Percentiles rank a stretch among this genome's conserved stretches.
Conservation (phyloP, 2,329 filamentous ascomycete species). For the Penicillium sp. region DNA sequence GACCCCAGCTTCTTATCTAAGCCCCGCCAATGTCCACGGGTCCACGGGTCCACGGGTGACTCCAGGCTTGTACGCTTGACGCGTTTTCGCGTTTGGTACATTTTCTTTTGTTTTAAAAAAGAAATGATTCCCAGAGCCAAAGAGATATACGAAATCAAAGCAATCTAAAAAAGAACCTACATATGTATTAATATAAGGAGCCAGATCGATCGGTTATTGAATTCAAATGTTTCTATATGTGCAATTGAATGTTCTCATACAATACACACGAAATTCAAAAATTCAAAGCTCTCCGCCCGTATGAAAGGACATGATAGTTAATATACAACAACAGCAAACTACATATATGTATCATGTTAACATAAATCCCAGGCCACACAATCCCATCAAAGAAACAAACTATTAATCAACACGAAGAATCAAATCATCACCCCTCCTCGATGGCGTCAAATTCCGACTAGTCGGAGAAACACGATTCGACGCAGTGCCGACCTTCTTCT, state of each 20-base stretch:
- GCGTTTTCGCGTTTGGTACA: neutral
- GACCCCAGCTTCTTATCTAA: conserved; percentile 2
- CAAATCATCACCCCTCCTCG: conserved; percentile 30
- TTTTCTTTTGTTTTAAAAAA: neutral
- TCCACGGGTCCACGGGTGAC: neutral
- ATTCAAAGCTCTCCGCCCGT: neutral
- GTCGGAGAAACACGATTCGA: conserved; percentile 16
- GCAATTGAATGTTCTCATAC: neutral
- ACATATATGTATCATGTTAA: neutral
- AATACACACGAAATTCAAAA: neutral
- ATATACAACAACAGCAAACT: neutral
- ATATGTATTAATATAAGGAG: neutral
- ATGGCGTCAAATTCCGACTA: conserved; percentile 33
- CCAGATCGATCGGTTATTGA: neutral
- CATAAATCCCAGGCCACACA: neutral
- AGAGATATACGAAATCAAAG: neutral
- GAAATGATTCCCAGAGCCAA: neutral
- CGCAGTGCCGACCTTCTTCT: conserved; percentile 15
- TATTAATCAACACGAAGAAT: conserved; percentile 32
- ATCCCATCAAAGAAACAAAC: neutral
- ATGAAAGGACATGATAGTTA: neutral
- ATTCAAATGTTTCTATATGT: neutral
- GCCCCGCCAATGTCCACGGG: neutral
- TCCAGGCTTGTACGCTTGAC: neutral
- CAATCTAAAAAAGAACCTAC: neutral